phyloP scores from a whole-genome alignment of 2,329 filamentous ascomycete genomes.

The Arachnomyces sp. region DNA sequence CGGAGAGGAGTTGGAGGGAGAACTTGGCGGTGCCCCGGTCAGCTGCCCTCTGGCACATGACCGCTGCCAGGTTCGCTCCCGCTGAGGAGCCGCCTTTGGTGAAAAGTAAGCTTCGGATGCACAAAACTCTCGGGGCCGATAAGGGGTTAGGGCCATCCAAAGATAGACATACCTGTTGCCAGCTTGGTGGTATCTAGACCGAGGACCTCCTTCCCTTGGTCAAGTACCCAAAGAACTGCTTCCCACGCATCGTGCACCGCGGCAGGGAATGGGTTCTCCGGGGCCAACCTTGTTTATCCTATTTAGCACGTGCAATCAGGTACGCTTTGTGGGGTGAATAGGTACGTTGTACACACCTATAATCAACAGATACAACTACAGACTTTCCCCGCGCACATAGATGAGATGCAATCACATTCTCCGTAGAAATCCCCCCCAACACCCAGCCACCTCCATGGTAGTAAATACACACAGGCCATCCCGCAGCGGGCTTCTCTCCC shows the following conservation, averaged over 20 bases:
- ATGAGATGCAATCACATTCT: constrained; percentile 50
- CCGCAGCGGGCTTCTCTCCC: constrained; percentile 34
- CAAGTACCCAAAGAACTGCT: constrained; percentile 40
- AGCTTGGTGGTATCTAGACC: constrained; percentile 33
- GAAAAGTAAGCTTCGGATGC: no score
- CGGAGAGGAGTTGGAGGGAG: constrained; percentile 45
- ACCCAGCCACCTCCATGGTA: constrained; percentile 55
- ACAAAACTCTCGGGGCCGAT: constrained; percentile 37
- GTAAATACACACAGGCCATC: constrained; percentile 51
- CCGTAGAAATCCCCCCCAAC: constrained; percentile 49
- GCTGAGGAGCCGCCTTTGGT: constrained; percentile 46
- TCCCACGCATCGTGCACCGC: constrained; percentile 52
- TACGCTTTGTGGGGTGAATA: not conserved
- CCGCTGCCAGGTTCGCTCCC: constrained; percentile 45
- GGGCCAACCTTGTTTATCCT: constrained; percentile 39
- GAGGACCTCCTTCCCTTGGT: constrained; percentile 19
- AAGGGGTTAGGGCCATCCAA: constrained; percentile 16
- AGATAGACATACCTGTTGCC: constrained; percentile 22
- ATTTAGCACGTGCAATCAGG: not conserved
- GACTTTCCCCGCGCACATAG: constrained; percentile 43
- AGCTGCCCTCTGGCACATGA: constrained; percentile 45
- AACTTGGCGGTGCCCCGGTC: constrained; percentile 33
- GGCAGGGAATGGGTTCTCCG: constrained; percentile 49
- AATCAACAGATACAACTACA: constrained; percentile 50
- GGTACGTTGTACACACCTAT: constrained; percentile 39